Evolutionary conservation across 306 rosid genomes (phyloP), one percentile per base, ranked within the genome.

Genomic region (Sechiopsis laciniata): DNA sequence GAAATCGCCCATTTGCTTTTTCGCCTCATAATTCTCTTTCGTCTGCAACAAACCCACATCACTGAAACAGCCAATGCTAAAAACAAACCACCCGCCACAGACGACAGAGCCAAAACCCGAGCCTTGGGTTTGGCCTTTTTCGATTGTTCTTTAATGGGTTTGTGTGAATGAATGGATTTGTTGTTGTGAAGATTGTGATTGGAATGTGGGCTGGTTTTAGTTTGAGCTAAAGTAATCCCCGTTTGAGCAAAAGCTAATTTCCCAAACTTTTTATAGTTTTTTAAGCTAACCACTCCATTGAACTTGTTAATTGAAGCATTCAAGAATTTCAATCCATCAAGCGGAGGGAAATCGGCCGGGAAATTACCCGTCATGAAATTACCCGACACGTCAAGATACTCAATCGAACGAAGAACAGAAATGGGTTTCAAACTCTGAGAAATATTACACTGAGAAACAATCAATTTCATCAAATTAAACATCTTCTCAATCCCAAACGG

Each of bases 1-100:
- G 99, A 94, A n/a, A 94, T 94, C 35, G 96, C 95, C 99, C 99
- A 91, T 60, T 88, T 91, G 84, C 70, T 90, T 78, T 74, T 89
- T 24, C 61, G n/a, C 42, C 6, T 69, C 42, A 50, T 85, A 8
- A 81, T 3, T 74, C 37, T 73, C 58, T 76, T 86, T 78, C 79
- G 84, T 77, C 89, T 82, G 81, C 75, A 75, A 84, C 58, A 84
- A 13, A 66, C 2, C 40, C 80, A 81, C 1, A 63, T 76, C 14
- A 57, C 20, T 21, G 77, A 77, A 3, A 74, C 55, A 14, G 77
- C 80, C 78, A 75, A 2, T 0, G 51, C 71, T 45, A 81, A 75
- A 56, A 84, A 13, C 8, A 83, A 77, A 21, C 79, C 3, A 6
- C 80, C 77, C 7, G 86, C 77, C 0, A 78, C 84, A 15, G 74